These are phyloP conservation scores for Galeopsis tetrahit DNA, from an alignment of 257 asterid species.

Conservation along the genomic window DNA sequence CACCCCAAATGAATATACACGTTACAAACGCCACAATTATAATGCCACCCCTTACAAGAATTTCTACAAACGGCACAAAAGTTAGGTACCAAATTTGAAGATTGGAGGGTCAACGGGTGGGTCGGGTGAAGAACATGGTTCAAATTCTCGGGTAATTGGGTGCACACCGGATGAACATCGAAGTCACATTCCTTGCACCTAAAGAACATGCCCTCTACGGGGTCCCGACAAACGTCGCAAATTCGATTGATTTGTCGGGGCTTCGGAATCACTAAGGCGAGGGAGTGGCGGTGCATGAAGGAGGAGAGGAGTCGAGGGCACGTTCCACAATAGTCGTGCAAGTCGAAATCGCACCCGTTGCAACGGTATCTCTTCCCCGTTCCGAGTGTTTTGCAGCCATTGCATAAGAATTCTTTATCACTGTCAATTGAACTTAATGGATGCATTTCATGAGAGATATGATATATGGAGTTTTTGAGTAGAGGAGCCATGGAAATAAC, in stretches of 20 bases:
- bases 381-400: slow-evolving; percentile 51
- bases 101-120: slow-evolving; percentile 42
- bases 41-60: slow-evolving; percentile 44
- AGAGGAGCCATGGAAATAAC: slow-evolving; percentile 36
- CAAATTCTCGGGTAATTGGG: slow-evolving; percentile 44
- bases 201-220: slow-evolving; percentile 53
- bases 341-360: slow-evolving; percentile 46
- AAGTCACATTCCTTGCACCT: slow-evolving; percentile 55
- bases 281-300: slow-evolving; percentile 53
- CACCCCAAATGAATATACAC: slow-evolving; percentile 52
- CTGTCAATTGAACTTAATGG: slow-evolving; percentile 21
- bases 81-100: background rate
- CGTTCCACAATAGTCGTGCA: slow-evolving; percentile 55
- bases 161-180: slow-evolving; percentile 61
- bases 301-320: slow-evolving; percentile 46
- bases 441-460: slow-evolving; percentile 46
- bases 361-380: slow-evolving; percentile 50
- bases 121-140: slow-evolving; percentile 46
- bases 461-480: slow-evolving; percentile 33
- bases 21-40: slow-evolving; percentile 39
- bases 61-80: slow-evolving; percentile 38
- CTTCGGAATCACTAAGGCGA: slow-evolving; percentile 38
- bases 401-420: slow-evolving; percentile 37
- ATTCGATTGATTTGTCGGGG: slow-evolving; percentile 29
- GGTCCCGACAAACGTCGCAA: slow-evolving; percentile 50